Evolutionary conservation across 129 eudicot species (phyloP).

Genomic region (Centrapalus pauciflorus): DNA sequence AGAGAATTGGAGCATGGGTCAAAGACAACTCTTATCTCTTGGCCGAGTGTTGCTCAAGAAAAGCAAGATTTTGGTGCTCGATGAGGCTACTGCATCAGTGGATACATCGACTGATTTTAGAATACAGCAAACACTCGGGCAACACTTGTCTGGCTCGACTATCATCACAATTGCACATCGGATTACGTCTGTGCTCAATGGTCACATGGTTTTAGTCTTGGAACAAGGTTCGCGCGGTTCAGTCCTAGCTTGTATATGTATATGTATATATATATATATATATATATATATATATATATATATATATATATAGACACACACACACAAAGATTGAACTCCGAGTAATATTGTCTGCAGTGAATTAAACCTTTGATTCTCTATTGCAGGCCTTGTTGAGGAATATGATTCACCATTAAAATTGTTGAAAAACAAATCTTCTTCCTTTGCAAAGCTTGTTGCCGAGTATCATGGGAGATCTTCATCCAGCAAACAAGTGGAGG

Average conservation of each 20-base stretch:
- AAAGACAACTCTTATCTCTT: constrained; percentile 83
- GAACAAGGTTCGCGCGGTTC: constrained; percentile 68
- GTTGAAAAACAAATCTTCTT: constrained; percentile 60
- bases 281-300: no score
- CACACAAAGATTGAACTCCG: neutral
- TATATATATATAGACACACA: no score
- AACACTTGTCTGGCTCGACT: constrained; percentile 66
- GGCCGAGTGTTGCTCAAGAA: constrained; percentile 85
- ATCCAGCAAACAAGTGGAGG: constrained; percentile 29
- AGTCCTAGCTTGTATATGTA: no score
- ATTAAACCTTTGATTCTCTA: neutral
- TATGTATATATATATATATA: no score
- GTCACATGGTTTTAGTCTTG: constrained; percentile 67
- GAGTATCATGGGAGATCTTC: constrained; percentile 70
- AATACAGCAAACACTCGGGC: constrained; percentile 60
- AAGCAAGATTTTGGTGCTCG: constrained; percentile 75
- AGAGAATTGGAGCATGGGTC: constrained; percentile 96
- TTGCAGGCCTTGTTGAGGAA: constrained; percentile 71
- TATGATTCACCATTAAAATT: constrained; percentile 63
- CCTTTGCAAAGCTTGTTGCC: constrained; percentile 77
- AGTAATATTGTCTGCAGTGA: neutral
- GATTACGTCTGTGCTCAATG: constrained; percentile 76
- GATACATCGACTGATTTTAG: constrained; percentile 76
- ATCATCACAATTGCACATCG: constrained; percentile 78
- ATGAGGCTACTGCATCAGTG: constrained; percentile 96